Percentiles rank a stretch among this genome's conserved stretches.
Evolutionary conservation across 805 yeast genomes (phyloP).

Genomic region (Candida qinlingensis): DNA sequence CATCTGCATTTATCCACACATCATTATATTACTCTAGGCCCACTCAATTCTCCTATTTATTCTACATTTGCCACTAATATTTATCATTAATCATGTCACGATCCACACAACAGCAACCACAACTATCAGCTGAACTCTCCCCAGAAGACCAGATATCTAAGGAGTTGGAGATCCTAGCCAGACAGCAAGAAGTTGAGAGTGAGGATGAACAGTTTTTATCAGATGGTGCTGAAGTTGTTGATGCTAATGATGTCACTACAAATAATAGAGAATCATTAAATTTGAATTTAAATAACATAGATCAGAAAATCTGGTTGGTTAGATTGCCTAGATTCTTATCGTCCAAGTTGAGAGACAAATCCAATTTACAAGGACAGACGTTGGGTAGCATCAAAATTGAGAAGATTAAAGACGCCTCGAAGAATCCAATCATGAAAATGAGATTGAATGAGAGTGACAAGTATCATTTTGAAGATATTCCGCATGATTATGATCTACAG

Average conservation of each 20-base stretch:
- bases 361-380: slow-evolving; percentile 61
- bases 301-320: slow-evolving; percentile 86
- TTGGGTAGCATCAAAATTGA: slow-evolving; percentile 67
- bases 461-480: slow-evolving; percentile 42
- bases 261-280: slow-evolving; percentile 64
- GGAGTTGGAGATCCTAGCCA: slow-evolving; percentile 15
- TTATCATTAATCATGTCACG: neutral
- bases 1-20: too few species aligned
- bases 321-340: slow-evolving; percentile 84
- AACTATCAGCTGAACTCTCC: slow-evolving; percentile 4
- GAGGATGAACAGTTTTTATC: slow-evolving; percentile 37
- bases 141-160: slow-evolving; percentile 3
- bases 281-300: slow-evolving; percentile 57
- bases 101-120: neutral
- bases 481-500: slow-evolving; percentile 78
- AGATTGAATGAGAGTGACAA: slow-evolving; percentile 43
- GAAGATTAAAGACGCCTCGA: slow-evolving; percentile 12
- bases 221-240: slow-evolving; percentile 39
- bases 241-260: slow-evolving; percentile 39
- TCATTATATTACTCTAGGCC: too few species aligned
- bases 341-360: slow-evolving; percentile 68
- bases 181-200: slow-evolving; percentile 24
- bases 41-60: too few species aligned
- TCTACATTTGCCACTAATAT: neutral
- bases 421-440: slow-evolving; percentile 43